phyloP scores from a whole-genome alignment of 1,139 yeast genomes.

The Debaryomycetaceae sp. region DNA sequence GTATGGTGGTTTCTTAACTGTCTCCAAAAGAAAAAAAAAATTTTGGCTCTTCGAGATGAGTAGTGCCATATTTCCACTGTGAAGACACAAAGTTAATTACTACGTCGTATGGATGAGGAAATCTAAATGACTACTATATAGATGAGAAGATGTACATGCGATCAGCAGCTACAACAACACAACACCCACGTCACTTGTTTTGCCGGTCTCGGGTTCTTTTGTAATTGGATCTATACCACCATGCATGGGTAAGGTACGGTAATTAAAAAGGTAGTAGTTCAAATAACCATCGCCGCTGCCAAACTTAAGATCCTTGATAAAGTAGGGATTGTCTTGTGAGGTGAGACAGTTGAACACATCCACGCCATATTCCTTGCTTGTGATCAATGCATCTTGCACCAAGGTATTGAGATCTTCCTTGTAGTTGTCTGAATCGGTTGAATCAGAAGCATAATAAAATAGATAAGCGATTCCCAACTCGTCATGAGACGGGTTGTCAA shows the following conservation, averaged over 20 bases:
- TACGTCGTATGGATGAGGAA: not conserved
- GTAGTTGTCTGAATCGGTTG: conserved; percentile 43
- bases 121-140: not conserved
- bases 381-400: conserved; percentile 71
- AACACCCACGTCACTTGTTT: conserved; percentile 82
- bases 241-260: conserved; percentile 71
- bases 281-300: conserved; percentile 93
- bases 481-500: conserved; percentile 62
- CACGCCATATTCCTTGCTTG: conserved; percentile 63
- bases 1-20: not conserved
- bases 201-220: conserved; percentile 48
- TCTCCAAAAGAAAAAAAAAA: not conserved
- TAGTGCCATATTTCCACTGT: not conserved
- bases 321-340: conserved; percentile 81
- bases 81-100: not conserved
- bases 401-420: conserved; percentile 58
- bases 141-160: not conserved
- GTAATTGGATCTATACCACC: conserved; percentile 69
- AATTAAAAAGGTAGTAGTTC: conserved; percentile 89
- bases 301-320: conserved; percentile 78
- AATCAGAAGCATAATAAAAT: conserved; percentile 83
- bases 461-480: conserved; percentile 83
- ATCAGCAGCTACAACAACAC: conserved; percentile 58
- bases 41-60: not conserved
- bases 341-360: conserved; percentile 95